Base-by-base conservation (phyloP, 2,329 filamentous ascomycete genomes). In the Beauveria australis region DNA sequence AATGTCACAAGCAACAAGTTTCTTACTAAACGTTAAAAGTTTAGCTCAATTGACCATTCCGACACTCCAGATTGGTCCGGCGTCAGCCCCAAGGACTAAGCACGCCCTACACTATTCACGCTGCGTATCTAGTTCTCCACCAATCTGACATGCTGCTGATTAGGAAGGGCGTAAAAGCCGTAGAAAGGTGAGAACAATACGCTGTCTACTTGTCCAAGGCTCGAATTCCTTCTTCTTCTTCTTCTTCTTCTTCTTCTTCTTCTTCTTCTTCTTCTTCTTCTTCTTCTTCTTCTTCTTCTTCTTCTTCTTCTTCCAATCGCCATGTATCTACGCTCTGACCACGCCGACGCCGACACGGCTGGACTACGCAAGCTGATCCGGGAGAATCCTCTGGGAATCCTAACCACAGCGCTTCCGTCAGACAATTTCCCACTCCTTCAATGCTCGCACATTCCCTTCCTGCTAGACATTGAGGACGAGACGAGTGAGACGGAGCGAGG, bases 371-470 rank as follows among this genome's bases (percentile, higher is more conserved):
- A 79, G 59, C 75, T 89, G 56, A 83, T 89, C 66, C 76, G 75
- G 22, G 76, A 81, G 16, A 82, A 87, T 66, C 83, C 85, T 0
- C 75, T 89, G 0, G 86, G 86, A 12, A 74, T 88, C 16, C 67
- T 89, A 8, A 88, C 83, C 9, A 88, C 86, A 0, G 83, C 82
- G 5, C 81, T 89, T 48, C 67, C 72, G 1, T 86, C 81, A 0
- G 48, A 72, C 10, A 69, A 67, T 0, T 73, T 78, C 64, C 78
- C 80, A 0, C 73, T 81, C 16, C 76, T 88, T 5, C 84, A 85
- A 65, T 78, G 76, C 56, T 85, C 76, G 57, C 85, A 88, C 65
- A 80, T 88, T 19, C 85, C 85, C 0, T 87, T 78, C 66, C 67
- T 87, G 0, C 71, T 88, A 1, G 82, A 87, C 62, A 67, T 79